Percentiles rank a stretch among this genome's conserved stretches.
These are phyloP conservation scores for Phytopythium boreale DNA, from an alignment of 352 stramenopile genomes.

Conservation along the genomic window DNA sequence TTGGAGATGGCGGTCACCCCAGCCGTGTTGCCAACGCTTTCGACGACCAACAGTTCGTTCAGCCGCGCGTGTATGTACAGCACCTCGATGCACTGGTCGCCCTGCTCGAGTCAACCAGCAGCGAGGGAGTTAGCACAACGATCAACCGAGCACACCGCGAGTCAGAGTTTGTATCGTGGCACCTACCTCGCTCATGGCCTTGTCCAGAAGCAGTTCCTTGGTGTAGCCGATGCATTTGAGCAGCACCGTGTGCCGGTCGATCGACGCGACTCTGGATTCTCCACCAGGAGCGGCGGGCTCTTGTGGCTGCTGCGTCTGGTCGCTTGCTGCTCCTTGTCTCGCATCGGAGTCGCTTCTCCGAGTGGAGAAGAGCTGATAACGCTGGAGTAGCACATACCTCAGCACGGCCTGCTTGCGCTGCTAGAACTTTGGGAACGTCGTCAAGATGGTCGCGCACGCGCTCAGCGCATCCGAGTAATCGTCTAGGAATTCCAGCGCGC, in stretches of 20 bases:
- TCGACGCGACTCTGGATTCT: conserved; percentile 6
- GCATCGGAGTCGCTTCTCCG: background rate
- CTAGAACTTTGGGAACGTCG: conserved; percentile 53
- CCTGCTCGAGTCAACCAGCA: background rate
- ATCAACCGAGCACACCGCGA: background rate
- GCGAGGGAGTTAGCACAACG: conserved; percentile 1
- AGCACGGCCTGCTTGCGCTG: conserved; percentile 34
- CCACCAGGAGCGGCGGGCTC: too few species aligned
- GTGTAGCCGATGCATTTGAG: conserved; percentile 51
- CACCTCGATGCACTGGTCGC: conserved; percentile 34
- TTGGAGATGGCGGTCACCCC: background rate
- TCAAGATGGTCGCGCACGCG: conserved; percentile 43
- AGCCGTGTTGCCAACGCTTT: conserved; percentile 10
- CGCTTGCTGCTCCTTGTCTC: background rate
- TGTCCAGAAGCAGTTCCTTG: conserved; percentile 46
- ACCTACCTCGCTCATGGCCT: conserved; percentile 25
- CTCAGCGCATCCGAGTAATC: conserved; percentile 44
- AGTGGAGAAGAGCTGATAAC: conserved; percentile 44
- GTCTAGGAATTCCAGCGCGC: conserved; percentile 46
- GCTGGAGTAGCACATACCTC: conserved; percentile 53
- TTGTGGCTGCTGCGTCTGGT: background rate
- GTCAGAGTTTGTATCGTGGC: too few species aligned
- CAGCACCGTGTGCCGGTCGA: conserved; percentile 14
- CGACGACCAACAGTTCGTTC: conserved; percentile 44
- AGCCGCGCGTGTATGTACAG: conserved; percentile 64